Evolutionary conservation across 1,284 basidiomycete species (phyloP).

Genomic region (Schizophyllum amplum): DNA sequence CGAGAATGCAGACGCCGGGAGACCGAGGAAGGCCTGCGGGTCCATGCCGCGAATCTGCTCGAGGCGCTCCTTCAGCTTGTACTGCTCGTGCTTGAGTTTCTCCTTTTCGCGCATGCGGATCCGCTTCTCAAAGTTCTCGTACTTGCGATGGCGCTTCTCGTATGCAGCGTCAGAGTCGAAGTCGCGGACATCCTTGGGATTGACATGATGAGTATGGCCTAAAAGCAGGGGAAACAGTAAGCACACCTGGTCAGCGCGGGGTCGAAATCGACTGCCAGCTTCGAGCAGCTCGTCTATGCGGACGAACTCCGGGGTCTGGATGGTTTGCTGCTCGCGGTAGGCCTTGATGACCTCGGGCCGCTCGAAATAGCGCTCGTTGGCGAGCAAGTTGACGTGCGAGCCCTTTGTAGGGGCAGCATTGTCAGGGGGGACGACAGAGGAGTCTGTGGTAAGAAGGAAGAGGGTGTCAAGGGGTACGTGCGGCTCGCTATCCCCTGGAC

Average conservation of each 20-base stretch:
- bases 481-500: slow-evolving; percentile 60
- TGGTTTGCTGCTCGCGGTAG: slow-evolving; percentile 55
- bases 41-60: slow-evolving; percentile 78
- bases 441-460: slow-evolving; percentile 67
- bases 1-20: slow-evolving; percentile 51
- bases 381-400: slow-evolving; percentile 44
- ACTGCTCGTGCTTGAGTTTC: slow-evolving; percentile 83
- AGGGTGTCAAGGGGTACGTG: slow-evolving; percentile 56
- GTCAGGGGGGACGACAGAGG: slow-evolving; percentile 32
- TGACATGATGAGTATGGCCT: slow-evolving; percentile 7
- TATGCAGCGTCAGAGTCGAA: slow-evolving; percentile 77
- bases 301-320: slow-evolving; percentile 66
- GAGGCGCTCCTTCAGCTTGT: slow-evolving; percentile 84
- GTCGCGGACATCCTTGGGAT: slow-evolving; percentile 7
- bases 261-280: slow-evolving; percentile 60
- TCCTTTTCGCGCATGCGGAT: slow-evolving; percentile 84
- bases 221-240: slow-evolving; percentile 34
- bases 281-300: slow-evolving; percentile 48
- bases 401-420: slow-evolving; percentile 24
- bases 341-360: slow-evolving; percentile 66
- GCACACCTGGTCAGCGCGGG: slow-evolving; percentile 46
- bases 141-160: slow-evolving; percentile 77
- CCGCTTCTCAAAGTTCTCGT: slow-evolving; percentile 81
- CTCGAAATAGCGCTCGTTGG: slow-evolving; percentile 70
- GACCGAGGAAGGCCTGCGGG: slow-evolving; percentile 51